phyloP scores from a whole-genome alignment of 2,329 filamentous ascomycete genomes.

The Helminthosporium solani region DNA sequence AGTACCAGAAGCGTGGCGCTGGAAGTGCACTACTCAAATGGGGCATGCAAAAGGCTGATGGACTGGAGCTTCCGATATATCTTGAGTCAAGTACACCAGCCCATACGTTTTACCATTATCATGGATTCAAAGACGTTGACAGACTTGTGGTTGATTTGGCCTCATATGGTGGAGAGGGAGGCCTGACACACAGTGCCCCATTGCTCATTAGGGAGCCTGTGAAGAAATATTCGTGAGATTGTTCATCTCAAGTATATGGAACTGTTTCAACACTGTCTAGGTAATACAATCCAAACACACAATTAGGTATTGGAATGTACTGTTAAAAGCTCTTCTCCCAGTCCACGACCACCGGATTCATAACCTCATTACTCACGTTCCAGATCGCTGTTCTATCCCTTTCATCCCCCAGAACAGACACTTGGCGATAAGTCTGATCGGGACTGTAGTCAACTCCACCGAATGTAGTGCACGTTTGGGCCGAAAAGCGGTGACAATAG shows the following conservation, averaged over 20 bases:
- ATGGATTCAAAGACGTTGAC: conserved; percentile 27
- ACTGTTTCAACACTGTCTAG: background rate
- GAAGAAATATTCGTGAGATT: background rate
- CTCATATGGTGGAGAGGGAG: conserved; percentile 14
- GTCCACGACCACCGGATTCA: too few relatives aligned
- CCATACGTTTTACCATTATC: conserved; percentile 25
- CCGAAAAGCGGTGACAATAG: too few relatives aligned
- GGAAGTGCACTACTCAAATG: conserved; percentile 23
- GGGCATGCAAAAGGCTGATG: conserved; percentile 24
- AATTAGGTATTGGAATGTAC: too few relatives aligned
- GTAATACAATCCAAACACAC: too few relatives aligned
- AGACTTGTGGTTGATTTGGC: conserved; percentile 18
- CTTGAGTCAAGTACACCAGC: conserved; percentile 26
- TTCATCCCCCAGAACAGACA: too few relatives aligned
- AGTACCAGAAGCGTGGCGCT: conserved; percentile 25
- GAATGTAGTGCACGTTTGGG: too few relatives aligned
- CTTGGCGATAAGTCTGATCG: too few relatives aligned
- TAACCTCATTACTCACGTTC: too few relatives aligned
- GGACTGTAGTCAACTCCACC: too few relatives aligned
- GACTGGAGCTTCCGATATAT: conserved; percentile 24
- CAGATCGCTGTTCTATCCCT: too few relatives aligned
- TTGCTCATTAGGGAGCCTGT: conserved; percentile 26
- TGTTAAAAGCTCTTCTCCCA: too few relatives aligned
- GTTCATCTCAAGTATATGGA: background rate
- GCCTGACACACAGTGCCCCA: conserved; percentile 17